Percentiles rank a stretch among this genome's conserved stretches.
Evolutionary conservation across 2,329 filamentous ascomycete species (phyloP).

Genomic region (Stagonosporopsis cucurbitacearum): DNA sequence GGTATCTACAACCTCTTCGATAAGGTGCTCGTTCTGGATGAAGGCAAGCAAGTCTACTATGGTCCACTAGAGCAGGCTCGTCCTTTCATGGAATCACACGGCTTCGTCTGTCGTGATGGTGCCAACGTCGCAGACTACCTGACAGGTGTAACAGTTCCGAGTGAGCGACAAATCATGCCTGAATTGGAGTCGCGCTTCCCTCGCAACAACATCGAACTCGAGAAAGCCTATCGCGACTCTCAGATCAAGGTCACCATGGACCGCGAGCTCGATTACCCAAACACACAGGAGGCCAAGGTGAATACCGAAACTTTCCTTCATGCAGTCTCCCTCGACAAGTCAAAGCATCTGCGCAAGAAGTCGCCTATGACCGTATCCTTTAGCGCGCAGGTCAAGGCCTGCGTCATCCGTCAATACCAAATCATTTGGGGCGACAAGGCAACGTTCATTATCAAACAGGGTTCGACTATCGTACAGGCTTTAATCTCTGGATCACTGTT

Average conservation of each 20-base stretch:
- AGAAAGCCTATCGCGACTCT: slow-evolving; percentile 57
- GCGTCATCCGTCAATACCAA: slow-evolving; percentile 67
- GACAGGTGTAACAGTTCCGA: slow-evolving; percentile 69
- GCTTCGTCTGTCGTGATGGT: slow-evolving; percentile 68
- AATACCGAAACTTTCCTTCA: slow-evolving; percentile 59
- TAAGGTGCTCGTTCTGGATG: slow-evolving; percentile 75
- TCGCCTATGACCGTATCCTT: slow-evolving; percentile 59
- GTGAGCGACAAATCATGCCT: slow-evolving; percentile 49
- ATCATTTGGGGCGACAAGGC: slow-evolving; percentile 70
- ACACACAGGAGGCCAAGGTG: slow-evolving; percentile 53
- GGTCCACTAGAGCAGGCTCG: slow-evolving; percentile 66
- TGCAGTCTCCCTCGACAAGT: slow-evolving; percentile 61
- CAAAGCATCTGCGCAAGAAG: slow-evolving; percentile 59
- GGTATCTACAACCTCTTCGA: slow-evolving; percentile 69
- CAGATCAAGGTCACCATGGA: slow-evolving; percentile 59
- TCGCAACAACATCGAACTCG: slow-evolving; percentile 53
- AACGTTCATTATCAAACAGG: slow-evolving; percentile 68
- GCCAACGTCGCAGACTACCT: slow-evolving; percentile 76
- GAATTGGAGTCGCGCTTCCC: slow-evolving; percentile 53
- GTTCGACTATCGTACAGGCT: slow-evolving; percentile 64
- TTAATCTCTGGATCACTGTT: slow-evolving; percentile 71
- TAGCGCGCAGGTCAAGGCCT: slow-evolving; percentile 59
- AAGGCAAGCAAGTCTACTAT: slow-evolving; percentile 78
- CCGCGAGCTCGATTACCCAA: slow-evolving; percentile 64
- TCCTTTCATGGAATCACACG: slow-evolving; percentile 70